These are phyloP conservation scores for Arabidopsis thaliana DNA, from an alignment of 345 rosid genomes.

Conservation along the genomic window TAIR10.1 NC_003071.7:13048501-13049000, in stretches of 20 bases:
- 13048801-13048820: conserved; percentile 29
- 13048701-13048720: conserved; percentile 70
- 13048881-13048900: conserved; percentile 80
- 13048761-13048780: conserved; percentile 86
- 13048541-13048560: conserved; percentile 56
- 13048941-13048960: conserved; percentile 61
- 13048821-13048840: conserved; percentile 19
- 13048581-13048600: conserved; percentile 93
- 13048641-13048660: conserved; percentile 72
- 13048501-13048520: neutral
- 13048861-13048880: conserved; percentile 84
- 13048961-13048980: conserved; percentile 57
- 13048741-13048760: conserved; percentile 85
- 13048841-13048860: conserved; percentile 36
- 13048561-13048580: conserved; percentile 76
- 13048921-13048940: conserved; percentile 61
- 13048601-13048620: conserved; percentile 90
- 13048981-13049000: conserved; percentile 68
- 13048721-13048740: conserved; percentile 83
- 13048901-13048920: conserved; percentile 53
- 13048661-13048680: conserved; percentile 62
- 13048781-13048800: conserved; percentile 49
- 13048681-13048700: conserved; percentile 79
- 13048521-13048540: conserved; percentile 13
- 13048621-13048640: conserved; percentile 90